These are phyloP conservation scores for Hsuehochloa calcarea DNA, from an alignment of 176 grass and related monocot genomes.

Conservation along the genomic window DNA sequence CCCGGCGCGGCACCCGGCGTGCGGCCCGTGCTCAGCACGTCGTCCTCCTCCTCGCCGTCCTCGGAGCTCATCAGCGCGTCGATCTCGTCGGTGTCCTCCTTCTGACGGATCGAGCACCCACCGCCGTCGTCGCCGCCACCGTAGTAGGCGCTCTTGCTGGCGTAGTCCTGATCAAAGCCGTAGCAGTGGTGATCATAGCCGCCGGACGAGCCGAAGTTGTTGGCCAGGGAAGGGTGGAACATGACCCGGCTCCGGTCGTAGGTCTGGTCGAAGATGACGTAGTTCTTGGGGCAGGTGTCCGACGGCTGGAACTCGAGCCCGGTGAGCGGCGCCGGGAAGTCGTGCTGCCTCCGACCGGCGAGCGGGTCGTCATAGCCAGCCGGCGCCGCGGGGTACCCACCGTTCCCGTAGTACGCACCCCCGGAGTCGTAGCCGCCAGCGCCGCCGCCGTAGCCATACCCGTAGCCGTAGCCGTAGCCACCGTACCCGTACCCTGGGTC, in stretches of 20 bases:
- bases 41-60: slow-evolving; percentile 70
- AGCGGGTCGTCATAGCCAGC: slow-evolving; percentile 51
- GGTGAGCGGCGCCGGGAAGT: slow-evolving; percentile 69
- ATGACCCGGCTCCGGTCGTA: slow-evolving; percentile 74
- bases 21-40: slow-evolving; percentile 78
- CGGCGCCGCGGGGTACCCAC: slow-evolving; percentile 35
- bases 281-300: slow-evolving; percentile 90
- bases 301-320: slow-evolving; percentile 87
- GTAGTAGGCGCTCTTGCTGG: slow-evolving; percentile 29
- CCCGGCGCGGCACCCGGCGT: slow-evolving; percentile 52
- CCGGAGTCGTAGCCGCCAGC: slow-evolving; percentile 38
- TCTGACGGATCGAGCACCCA: slow-evolving; percentile 45
- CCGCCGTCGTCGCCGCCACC: slow-evolving; percentile 25
- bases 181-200: neutral
- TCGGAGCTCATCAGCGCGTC: slow-evolving; percentile 90
- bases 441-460: slow-evolving; percentile 39
- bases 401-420: slow-evolving; percentile 37
- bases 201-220: slow-evolving; percentile 56
- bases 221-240: slow-evolving; percentile 86
- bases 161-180: slow-evolving; percentile 22
- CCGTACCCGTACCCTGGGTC: slow-evolving; percentile 50
- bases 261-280: slow-evolving; percentile 96
- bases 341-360: slow-evolving; percentile 46
- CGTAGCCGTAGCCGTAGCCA: slow-evolving; percentile 46
- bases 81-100: slow-evolving; percentile 85